Base-by-base conservation (phyloP, 306 rosid genomes). In the Delonix regia region DNA sequence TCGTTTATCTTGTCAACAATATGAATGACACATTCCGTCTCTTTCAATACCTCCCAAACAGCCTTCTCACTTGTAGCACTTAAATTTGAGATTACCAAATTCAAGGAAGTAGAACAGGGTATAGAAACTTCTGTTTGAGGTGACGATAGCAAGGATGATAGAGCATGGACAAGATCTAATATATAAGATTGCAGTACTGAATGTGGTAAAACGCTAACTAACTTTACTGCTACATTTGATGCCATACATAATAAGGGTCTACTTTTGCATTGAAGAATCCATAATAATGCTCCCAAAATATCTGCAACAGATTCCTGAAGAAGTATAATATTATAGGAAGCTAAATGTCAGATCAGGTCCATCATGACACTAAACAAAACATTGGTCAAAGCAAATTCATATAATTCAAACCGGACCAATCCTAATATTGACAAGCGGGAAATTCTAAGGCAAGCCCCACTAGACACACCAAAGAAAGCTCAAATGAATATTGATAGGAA, bases 261-360 rank as follows among this genome's bases (percentile, higher is more conserved):
- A 76, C 74, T 90, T 81, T 79, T 83, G 78, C 83, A 76, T 83
- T 85, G 82, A 83, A 94, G 97, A 79, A 89, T 94, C 90, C 93
- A 92, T 27, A 82, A 80, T 78, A 94, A 83, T 76, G 99, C 93
- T 56, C 82, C 88, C 69, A 92, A 75, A 62, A 86, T 74, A 82
- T 90, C 95, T 18, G 79, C 76, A 68, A 85, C 76, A 45, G 97
- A 85, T 79, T 84, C 95, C 99, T 94, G 81, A 83, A 80, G 70
- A 84, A 69, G 68, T 66, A 81, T 65, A 61, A 30, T 30, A 82
- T 78, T 14, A 36, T 14, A 80, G 34, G 15, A 47, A 73, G 59
- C 19, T 27, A 55, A 42, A 27, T 21, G 21, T 67, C 36, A 21
- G 34, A 42, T 41, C 18, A 12, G 18, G 21, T 66, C 11, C 13